Percentiles rank a stretch among this genome's conserved stretches.
Evolutionary conservation across 78 protist species (phyloP).

Genomic region (Polysphondylium violaceum): DNA sequence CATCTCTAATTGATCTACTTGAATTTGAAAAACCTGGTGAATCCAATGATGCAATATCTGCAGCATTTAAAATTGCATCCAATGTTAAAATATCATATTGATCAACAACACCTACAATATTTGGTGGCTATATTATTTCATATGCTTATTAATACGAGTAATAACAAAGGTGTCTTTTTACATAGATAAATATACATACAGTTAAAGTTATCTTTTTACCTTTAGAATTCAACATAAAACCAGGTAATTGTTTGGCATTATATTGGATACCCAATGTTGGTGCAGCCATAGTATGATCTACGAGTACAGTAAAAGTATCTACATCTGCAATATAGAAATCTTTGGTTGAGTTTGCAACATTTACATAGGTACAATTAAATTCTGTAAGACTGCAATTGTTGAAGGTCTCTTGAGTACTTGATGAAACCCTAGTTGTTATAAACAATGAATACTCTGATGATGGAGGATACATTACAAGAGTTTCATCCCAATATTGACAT

Average conservation of each 20-base stretch:
- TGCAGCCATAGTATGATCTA: constrained; percentile 60
- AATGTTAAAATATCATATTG: constrained; percentile 51
- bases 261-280: constrained; percentile 52
- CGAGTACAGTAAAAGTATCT: constrained; percentile 38
- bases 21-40: constrained; percentile 20
- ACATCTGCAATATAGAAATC: constrained; percentile 55
- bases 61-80: constrained; percentile 31
- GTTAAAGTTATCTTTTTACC: constrained; percentile 16
- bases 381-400: constrained; percentile 13
- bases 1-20: constrained; percentile 38
- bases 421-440: constrained; percentile 48
- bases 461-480: constrained; percentile 49
- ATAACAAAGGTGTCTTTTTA: no score
- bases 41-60: constrained; percentile 52
- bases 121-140: background rate
- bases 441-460: constrained; percentile 35
- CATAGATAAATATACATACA: no score
- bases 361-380: constrained; percentile 16
- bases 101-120: constrained; percentile 28
- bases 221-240: background rate
- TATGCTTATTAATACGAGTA: background rate
- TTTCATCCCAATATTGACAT: constrained; percentile 78
- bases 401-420: background rate
- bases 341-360: background rate
- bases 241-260: constrained; percentile 42